Conservation (phyloP, 148 eudicot genomes). For the Chenopodium suecicum region DNA sequence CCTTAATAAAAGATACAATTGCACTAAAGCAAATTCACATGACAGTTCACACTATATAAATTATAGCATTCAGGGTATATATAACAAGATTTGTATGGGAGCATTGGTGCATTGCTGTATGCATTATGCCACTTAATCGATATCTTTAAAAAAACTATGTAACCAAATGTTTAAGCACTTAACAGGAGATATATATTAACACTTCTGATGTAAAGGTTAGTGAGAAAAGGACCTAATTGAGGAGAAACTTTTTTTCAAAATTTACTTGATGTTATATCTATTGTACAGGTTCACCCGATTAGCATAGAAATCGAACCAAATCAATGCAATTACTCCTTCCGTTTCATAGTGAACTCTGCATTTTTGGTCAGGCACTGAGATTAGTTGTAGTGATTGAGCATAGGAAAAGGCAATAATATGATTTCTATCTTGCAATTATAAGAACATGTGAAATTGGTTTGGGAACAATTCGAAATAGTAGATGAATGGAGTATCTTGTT, state of each 20-base stretch:
- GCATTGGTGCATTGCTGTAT: background rate
- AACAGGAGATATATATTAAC: background rate
- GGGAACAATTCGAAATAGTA: too few species aligned
- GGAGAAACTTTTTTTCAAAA: background rate
- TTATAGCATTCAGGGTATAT: background rate
- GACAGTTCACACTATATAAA: background rate
- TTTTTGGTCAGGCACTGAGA: background rate
- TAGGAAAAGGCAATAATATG: too few species aligned
- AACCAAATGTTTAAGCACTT: background rate
- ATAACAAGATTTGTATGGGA: background rate
- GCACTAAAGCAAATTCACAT: background rate
- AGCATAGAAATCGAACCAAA: background rate
- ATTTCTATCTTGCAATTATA: too few species aligned
- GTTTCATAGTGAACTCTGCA: background rate
- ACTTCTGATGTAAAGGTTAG: background rate
- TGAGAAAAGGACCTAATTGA: background rate
- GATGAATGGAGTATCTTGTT: too few species aligned
- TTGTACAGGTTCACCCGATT: background rate
- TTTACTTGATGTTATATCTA: background rate
- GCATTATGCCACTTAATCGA: background rate
- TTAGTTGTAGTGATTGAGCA: too few species aligned
- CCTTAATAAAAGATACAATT: slow-evolving; percentile 4
- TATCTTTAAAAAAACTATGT: background rate
- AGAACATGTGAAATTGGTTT: too few species aligned
- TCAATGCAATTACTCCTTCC: background rate